Base-by-base conservation (phyloP, 2,329 filamentous ascomycete genomes). In the Fusarium robinianum region DNA sequence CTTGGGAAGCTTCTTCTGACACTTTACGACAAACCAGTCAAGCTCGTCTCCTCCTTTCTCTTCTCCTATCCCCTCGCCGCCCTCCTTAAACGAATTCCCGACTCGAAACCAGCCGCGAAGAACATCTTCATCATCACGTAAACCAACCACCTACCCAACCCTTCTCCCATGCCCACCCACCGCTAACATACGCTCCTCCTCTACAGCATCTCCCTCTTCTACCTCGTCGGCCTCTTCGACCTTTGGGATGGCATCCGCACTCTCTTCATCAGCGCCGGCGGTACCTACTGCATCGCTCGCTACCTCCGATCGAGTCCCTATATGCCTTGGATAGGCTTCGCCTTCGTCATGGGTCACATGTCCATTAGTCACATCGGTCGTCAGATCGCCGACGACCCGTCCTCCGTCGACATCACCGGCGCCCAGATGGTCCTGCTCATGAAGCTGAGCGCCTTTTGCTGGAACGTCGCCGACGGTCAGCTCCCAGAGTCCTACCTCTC, bases 381-480 rank as follows among this genome's bases (percentile, higher is more conserved):
- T 25, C 90, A 95, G 68, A 80, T 84, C 25, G 72, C 79, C 25
- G 77, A 87, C 57, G 77, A 82, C 49, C 81, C 88, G 0, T 76
- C 80, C 25, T 70, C 73, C 2, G 77, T 96, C 46, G 94, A 99
- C 66, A 91, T 99, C 57, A 96, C 92, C 1, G 91, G 87, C 26
- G 90, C 92, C 2, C 94, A 99, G 69, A 99, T 99, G 94, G 94
- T 99, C 22, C 72, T 97, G 58, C 85, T 97, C 52, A 99, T 99
- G 90, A 99, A 99, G 70, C 81, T 99, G 23, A 90, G 85, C 15
- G 88, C 92, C 5, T 99, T 99, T 65, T 95, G 90, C 72, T 99
- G 94, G 94, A 97, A 97, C 65, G 85, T 97, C 7, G 90, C 94
- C 61, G 94, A 99, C 67, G 95, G 94, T 14, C 83, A 85, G 46